Percentiles rank a stretch among this genome's conserved stretches.
Conservation (phyloP, 2,329 filamentous ascomycete species). For the Venturia oleaginea region DNA sequence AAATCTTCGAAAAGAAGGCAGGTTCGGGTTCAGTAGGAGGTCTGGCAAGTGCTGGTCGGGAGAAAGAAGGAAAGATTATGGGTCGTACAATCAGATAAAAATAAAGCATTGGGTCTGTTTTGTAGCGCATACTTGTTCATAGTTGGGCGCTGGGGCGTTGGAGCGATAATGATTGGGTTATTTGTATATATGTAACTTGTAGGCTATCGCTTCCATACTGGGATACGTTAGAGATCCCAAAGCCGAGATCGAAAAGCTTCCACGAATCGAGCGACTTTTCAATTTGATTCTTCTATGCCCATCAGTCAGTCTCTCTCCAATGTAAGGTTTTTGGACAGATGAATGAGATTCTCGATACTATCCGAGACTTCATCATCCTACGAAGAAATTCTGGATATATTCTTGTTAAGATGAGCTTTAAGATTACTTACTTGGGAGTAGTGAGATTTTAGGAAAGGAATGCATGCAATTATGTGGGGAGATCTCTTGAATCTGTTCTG, state of each 20-base stretch:
- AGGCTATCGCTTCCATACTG: not conserved
- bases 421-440: no score
- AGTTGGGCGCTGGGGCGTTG: not conserved
- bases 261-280: not conserved
- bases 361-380: no score
- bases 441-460: no score
- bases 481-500: no score
- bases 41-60: conserved; percentile 4
- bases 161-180: not conserved
- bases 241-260: not conserved
- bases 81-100: conserved; percentile 25
- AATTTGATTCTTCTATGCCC: not conserved
- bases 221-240: not conserved
- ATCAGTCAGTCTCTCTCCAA: no score
- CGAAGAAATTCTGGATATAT: no score
- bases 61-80: conserved; percentile 12
- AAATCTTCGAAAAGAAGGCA: conserved; percentile 97
- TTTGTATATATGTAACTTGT: not conserved
- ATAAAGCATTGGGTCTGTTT: not conserved
- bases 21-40: conserved; percentile 32
- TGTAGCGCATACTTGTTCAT: not conserved
- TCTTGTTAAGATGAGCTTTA: no score
- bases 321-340: no score
- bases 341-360: no score
- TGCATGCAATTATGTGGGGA: no score